Evolutionary conservation across 306 rosid species (phyloP).

Genomic region (Acacia confusa): DNA sequence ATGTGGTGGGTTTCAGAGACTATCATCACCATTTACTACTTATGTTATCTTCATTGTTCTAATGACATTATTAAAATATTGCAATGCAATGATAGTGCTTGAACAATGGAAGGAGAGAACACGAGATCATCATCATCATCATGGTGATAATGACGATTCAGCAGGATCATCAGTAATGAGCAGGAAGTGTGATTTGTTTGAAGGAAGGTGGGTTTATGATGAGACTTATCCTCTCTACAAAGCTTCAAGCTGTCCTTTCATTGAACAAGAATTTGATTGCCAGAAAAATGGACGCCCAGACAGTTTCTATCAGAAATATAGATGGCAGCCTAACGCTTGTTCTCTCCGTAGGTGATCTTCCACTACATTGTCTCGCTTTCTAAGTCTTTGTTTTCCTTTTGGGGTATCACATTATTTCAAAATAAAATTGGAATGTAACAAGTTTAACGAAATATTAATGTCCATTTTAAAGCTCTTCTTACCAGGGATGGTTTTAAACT

Average conservation of each 20-base stretch:
- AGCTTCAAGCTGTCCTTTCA: conserved; percentile 11
- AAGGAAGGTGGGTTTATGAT: conserved; percentile 48
- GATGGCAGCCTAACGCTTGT: conserved; percentile 51
- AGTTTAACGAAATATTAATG: background rate
- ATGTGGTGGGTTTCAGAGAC: background rate
- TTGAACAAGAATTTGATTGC: conserved; percentile 42
- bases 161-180: background rate
- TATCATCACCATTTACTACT: background rate
- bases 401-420: background rate
- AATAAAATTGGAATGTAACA: background rate
- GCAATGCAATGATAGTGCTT: background rate
- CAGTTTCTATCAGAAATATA: conserved; percentile 35
- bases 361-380: background rate
- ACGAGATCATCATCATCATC: background rate
- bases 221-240: conserved; percentile 25
- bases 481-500: background rate
- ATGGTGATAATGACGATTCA: background rate
- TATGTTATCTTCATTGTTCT: background rate
- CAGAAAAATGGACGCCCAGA: conserved; percentile 49
- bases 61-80: background rate
- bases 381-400: background rate
- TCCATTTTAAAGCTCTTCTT: background rate
- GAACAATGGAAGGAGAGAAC: background rate
- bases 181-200: conserved; percentile 10
- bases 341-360: conserved; percentile 37